These are phyloP conservation scores for Apophysomyces ossiformis DNA, from an alignment of 371 early-diverging fungal genomes.

Conservation along the genomic window DNA sequence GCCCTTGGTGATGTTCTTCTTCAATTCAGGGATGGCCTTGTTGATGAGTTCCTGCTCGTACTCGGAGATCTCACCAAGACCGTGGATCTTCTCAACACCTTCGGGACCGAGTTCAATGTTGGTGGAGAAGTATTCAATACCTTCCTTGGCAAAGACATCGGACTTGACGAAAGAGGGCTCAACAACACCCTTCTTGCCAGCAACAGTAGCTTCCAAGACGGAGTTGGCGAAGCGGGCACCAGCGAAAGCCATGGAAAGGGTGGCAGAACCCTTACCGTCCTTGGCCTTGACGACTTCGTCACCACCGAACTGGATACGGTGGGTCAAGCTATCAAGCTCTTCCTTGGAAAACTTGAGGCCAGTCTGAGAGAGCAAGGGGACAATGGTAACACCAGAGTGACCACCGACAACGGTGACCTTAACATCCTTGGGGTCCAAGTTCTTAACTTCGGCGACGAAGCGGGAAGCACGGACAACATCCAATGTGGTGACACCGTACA, in stretches of 20 bases:
- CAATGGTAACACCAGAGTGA: conserved; percentile 98
- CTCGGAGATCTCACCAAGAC: conserved; percentile 82
- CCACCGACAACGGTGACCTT: conserved; percentile 97
- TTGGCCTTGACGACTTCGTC: conserved; percentile 99
- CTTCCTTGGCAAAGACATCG: conserved; percentile 66
- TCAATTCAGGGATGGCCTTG: conserved; percentile 90
- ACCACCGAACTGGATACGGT: conserved; percentile 99
- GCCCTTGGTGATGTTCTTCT: conserved; percentile 93
- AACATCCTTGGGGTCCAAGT: conserved; percentile 73
- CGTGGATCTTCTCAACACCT: conserved; percentile 93
- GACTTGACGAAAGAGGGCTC: conserved; percentile 96
- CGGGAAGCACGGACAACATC: conserved; percentile 98
- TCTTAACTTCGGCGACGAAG: conserved; percentile 89
- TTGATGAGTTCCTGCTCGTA: conserved; percentile 92
- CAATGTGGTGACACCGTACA: conserved; percentile 98
- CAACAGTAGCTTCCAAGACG: conserved; percentile 86
- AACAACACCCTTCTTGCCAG: conserved; percentile 85
- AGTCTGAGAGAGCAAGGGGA: conserved; percentile 93
- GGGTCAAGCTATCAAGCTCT: conserved; percentile 90
- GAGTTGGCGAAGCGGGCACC: conserved; percentile 96
- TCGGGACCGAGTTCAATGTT: conserved; percentile 94
- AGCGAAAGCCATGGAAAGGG: conserved; percentile 98
- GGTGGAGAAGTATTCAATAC: conserved; percentile 94
- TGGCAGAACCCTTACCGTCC: conserved; percentile 97
- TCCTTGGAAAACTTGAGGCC: conserved; percentile 86